These are phyloP conservation scores for Adenanthera pavonina DNA, from an alignment of 306 rosid genomes.

Conservation along the genomic window DNA sequence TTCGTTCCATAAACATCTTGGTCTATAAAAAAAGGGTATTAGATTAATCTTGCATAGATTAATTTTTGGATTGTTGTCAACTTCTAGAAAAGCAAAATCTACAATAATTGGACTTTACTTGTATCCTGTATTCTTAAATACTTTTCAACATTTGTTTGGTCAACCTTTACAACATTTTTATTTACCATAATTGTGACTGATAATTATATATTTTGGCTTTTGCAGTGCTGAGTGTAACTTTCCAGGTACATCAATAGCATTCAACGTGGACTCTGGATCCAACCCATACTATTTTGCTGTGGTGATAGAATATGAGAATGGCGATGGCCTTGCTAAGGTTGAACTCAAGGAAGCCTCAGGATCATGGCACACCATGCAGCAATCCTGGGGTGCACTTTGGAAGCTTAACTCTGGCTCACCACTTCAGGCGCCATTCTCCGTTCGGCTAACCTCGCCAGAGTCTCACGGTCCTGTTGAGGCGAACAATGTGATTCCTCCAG, in stretches of 20 bases:
- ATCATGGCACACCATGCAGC: conserved; percentile 62
- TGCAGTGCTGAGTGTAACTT: conserved; percentile 64
- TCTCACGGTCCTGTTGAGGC: conserved; percentile 59
- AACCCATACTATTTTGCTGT: conserved; percentile 61
- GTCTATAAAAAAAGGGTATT: too few species aligned
- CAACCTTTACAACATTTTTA: too few species aligned
- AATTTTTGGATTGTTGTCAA: too few species aligned
- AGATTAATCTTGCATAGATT: too few species aligned
- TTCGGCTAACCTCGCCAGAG: conserved; percentile 52
- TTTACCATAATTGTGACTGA: too few species aligned
- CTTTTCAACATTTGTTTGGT: too few species aligned
- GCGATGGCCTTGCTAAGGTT: conserved; percentile 60
- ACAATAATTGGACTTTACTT: too few species aligned
- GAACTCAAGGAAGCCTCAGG: conserved; percentile 58
- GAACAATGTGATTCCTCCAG: conserved; percentile 61
- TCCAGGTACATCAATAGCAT: conserved; percentile 52
- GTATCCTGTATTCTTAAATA: too few species aligned
- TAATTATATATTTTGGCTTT: too few species aligned
- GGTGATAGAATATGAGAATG: conserved; percentile 58
- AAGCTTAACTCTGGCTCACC: conserved; percentile 48
- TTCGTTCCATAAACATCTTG: too few species aligned
- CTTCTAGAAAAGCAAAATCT: too few species aligned
- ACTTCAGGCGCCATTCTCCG: conserved; percentile 61
- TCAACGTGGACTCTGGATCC: conserved; percentile 64
- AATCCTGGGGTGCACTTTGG: conserved; percentile 84